phyloP scores from a whole-genome alignment of 805 yeast genomes.

The Yarrowia hollandica region DNA sequence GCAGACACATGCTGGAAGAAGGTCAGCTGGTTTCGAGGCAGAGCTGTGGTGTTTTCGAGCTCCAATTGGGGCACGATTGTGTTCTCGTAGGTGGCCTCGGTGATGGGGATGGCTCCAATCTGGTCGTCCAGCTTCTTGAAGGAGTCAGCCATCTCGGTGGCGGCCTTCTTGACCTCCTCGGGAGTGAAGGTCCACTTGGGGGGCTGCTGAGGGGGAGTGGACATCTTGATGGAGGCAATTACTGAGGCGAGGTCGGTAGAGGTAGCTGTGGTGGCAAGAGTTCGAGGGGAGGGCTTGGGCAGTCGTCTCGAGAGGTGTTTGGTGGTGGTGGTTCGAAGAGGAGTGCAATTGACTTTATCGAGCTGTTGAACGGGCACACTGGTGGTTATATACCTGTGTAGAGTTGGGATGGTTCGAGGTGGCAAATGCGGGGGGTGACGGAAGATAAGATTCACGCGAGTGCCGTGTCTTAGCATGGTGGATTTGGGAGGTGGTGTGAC shows the following conservation, averaged over 20 bases:
- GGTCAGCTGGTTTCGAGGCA: conserved; percentile 52
- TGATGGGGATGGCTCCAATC: conserved; percentile 47
- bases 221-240: conserved; percentile 14
- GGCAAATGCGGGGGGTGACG: conserved; percentile 27
- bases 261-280: conserved; percentile 5
- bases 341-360: conserved; percentile 1
- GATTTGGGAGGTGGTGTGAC: conserved; percentile 10
- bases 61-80: conserved; percentile 56
- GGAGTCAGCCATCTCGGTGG: conserved; percentile 3
- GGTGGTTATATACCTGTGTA: conserved; percentile 22
- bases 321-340: neutral
- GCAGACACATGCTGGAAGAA: conserved; percentile 75
- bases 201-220: conserved; percentile 28
- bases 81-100: conserved; percentile 55
- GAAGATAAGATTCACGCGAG: conserved; percentile 28
- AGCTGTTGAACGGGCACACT: conserved; percentile 1
- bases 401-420: conserved; percentile 16
- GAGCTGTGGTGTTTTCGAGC: conserved; percentile 52
- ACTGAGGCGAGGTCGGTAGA: conserved; percentile 6
- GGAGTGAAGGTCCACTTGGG: conserved; percentile 27
- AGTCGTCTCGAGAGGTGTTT: neutral
- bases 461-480: conserved; percentile 29
- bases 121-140: conserved; percentile 50
- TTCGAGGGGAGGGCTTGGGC: neutral
- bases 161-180: conserved; percentile 8